phyloP scores from a whole-genome alignment of 78 protist genomes.

The Tieghemostelium lacteum region DNA sequence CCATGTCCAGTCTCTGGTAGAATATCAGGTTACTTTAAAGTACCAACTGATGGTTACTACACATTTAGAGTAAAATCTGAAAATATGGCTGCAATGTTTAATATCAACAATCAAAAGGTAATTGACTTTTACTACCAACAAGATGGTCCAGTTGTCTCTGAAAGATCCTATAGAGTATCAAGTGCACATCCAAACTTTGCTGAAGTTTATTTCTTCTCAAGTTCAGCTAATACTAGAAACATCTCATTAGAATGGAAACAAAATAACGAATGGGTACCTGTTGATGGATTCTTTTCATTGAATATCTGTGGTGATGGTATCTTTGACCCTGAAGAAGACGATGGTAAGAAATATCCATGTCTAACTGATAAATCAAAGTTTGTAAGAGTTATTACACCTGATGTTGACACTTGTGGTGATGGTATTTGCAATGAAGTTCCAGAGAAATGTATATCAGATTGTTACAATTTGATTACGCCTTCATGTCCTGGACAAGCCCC shows the following conservation, averaged over 20 bases:
- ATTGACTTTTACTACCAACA: background rate
- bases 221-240: background rate
- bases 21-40: background rate
- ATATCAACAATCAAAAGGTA: background rate
- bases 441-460: background rate
- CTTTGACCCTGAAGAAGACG: background rate
- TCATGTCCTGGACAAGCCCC: background rate
- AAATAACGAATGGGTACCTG: background rate
- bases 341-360: background rate
- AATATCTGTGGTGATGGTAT: slow-evolving; percentile 7
- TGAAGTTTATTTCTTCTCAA: background rate
- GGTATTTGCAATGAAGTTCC: background rate
- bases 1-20: background rate
- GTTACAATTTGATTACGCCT: background rate
- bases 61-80: background rate
- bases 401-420: too few species aligned
- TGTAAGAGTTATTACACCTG: too few species aligned
- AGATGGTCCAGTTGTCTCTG: background rate
- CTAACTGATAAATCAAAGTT: background rate
- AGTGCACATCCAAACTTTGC: too few species aligned
- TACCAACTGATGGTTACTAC: background rate
- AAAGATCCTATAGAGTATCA: background rate
- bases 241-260: background rate
- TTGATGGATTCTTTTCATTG: slow-evolving; percentile 1
- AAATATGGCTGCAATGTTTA: background rate